Percentiles rank a stretch among this genome's conserved stretches.
These are phyloP conservation scores for Paxillus involutus DNA, from an alignment of 768 basidiomycete genomes.

Conservation along the genomic window DNA sequence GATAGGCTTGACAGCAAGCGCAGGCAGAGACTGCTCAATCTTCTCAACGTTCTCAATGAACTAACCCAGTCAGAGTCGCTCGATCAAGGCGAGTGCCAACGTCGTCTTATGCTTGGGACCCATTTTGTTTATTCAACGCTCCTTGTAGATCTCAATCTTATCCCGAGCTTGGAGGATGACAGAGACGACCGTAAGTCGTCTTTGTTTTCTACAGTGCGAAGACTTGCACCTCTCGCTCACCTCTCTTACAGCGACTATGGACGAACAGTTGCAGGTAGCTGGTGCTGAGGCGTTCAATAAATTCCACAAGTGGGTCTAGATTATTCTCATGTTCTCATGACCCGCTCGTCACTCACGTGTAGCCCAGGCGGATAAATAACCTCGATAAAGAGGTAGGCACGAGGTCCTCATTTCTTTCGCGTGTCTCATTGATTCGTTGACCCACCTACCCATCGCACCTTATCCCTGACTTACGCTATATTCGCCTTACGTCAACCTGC, in stretches of 20 bases:
- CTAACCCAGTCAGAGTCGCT: constrained; percentile 37
- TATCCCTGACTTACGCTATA: not conserved
- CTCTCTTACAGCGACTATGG: constrained; percentile 49
- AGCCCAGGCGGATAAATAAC: constrained; percentile 51
- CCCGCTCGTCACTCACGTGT: constrained; percentile 3
- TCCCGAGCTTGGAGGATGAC: constrained; percentile 61
- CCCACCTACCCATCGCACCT: not conserved
- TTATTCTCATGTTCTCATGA: not conserved
- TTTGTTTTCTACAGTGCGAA: not conserved
- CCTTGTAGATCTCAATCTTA: constrained; percentile 35
- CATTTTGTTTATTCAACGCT: not conserved
- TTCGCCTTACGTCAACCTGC: not conserved
- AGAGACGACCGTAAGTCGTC: constrained; percentile 60
- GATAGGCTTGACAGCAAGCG: constrained; percentile 17
- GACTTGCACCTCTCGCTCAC: not conserved
- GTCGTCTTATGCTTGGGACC: not conserved
- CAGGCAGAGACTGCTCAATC: constrained; percentile 37
- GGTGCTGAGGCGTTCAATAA: constrained; percentile 65
- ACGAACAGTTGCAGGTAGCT: constrained; percentile 66
- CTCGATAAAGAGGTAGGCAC: constrained; percentile 62
- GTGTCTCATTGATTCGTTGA: not conserved
- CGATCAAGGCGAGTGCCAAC: constrained; percentile 18
- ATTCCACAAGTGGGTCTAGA: constrained; percentile 53
- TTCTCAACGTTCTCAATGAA: constrained; percentile 40
- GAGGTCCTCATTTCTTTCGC: not conserved